Evolutionary conservation across 2,329 filamentous ascomycete genomes (phyloP).

Genomic region (Calonectria ilicicola): DNA sequence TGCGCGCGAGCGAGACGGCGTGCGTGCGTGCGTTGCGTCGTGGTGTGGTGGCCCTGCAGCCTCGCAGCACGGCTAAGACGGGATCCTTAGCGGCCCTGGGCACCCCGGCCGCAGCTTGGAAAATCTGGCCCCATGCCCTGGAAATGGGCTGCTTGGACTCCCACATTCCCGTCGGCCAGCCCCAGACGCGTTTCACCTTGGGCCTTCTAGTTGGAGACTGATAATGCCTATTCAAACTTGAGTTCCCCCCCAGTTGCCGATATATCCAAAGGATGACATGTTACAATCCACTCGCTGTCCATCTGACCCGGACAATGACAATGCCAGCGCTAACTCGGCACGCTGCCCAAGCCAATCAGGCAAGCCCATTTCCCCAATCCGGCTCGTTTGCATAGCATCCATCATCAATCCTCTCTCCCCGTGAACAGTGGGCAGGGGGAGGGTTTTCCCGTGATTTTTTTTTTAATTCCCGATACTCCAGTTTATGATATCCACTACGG

Average conservation of each 20-base stretch:
- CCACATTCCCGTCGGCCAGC: neutral
- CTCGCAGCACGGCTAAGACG: constrained; percentile 23
- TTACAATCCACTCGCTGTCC: neutral
- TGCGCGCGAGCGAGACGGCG: no score
- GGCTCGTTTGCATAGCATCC: neutral
- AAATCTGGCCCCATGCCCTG: neutral
- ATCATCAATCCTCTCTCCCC: neutral
- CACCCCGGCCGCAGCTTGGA: neutral
- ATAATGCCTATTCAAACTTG: no score
- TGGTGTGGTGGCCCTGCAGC: neutral
- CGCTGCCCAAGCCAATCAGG: neutral
- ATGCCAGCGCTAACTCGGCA: neutral
- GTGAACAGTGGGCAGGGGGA: neutral
- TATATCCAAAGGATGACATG: neutral
- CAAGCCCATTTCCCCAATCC: neutral
- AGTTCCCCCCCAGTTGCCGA: neutral
- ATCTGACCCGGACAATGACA: neutral
- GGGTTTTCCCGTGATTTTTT: neutral
- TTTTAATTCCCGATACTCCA: neutral
- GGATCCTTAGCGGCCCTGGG: constrained; percentile 16
- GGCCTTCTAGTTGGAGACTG: neutral
- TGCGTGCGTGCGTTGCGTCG: neutral
- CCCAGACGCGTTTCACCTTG: neutral
- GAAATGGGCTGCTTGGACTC: neutral
- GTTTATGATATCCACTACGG: neutral